phyloP scores from a whole-genome alignment of 116 monocot species.

The Cymodocea nodosa region DNA sequence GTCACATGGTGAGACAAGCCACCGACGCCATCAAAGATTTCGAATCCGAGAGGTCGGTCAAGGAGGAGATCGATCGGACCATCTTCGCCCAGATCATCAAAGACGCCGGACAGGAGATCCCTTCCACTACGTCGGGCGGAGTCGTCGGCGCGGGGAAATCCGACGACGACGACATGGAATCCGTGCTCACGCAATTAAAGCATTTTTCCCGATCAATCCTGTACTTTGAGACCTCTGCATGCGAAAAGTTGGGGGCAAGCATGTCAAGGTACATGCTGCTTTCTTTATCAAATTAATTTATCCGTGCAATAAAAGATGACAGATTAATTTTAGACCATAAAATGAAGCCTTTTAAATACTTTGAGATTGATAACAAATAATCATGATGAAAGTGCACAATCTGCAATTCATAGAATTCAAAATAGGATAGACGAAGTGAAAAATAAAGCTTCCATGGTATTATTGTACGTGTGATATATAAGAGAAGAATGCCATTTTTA shows the following conservation, averaged over 20 bases:
- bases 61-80: constrained; percentile 12
- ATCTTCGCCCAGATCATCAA: constrained; percentile 20
- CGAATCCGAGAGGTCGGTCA: constrained; percentile 11
- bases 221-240: constrained; percentile 24
- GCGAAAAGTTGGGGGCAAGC: constrained; percentile 17
- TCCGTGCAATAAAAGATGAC: no score
- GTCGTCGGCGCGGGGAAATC: not conserved
- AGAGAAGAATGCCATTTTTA: no score
- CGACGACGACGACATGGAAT: not conserved
- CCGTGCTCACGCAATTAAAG: constrained; percentile 5
- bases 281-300: no score
- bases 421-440: no score
- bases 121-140: not conserved
- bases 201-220: constrained; percentile 15
- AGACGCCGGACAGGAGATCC: constrained; percentile 6
- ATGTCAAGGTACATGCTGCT: constrained; percentile 26
- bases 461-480: no score
- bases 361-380: no score
- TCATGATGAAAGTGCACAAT: no score
- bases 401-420: no score
- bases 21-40: constrained; percentile 8
- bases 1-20: constrained; percentile 15
- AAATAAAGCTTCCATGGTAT: no score
- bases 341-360: no score
- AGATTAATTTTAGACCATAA: no score